phyloP scores from a whole-genome alignment of 2,329 filamentous ascomycete species.

The Didymella glomerata region DNA sequence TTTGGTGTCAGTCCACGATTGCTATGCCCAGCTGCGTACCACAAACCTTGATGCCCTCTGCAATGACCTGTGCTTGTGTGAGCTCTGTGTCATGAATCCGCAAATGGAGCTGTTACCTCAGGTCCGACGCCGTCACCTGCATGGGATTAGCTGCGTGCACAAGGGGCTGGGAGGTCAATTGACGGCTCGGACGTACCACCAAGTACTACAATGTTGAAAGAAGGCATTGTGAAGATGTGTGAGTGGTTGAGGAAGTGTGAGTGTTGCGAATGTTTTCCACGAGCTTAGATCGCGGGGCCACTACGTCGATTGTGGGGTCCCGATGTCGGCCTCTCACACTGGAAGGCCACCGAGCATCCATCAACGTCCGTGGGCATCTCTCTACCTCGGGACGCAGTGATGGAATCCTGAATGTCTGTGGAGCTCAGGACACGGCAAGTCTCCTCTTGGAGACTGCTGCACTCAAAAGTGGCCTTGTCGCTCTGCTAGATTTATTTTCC shows the following conservation, averaged over 20 bases:
- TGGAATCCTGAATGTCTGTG: neutral
- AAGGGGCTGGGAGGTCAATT: neutral
- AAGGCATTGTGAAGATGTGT: conserved; percentile 43
- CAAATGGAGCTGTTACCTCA: conserved; percentile 44
- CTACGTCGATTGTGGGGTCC: conserved; percentile 11
- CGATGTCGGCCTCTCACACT: conserved; percentile 7
- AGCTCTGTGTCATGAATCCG: conserved; percentile 24
- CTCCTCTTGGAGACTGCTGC: neutral
- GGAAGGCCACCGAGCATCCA: neutral
- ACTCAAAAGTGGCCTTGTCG: neutral
- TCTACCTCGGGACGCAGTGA: neutral
- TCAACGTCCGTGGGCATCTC: neutral
- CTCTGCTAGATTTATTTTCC: neutral
- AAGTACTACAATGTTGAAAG: conserved; percentile 54
- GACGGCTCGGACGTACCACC: conserved; percentile 42
- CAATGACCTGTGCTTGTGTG: conserved; percentile 69
- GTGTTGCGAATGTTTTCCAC: conserved; percentile 1
- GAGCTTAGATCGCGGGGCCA: conserved; percentile 8
- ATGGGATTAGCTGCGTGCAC: conserved; percentile 26
- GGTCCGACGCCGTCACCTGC: conserved; percentile 54
- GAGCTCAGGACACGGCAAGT: neutral
- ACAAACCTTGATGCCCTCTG: conserved; percentile 82
- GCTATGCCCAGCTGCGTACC: neutral
- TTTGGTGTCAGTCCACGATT: neutral
- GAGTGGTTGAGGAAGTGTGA: conserved; percentile 10